Evolutionary conservation across 192 early-diverging fungal genomes (phyloP).

Genomic region (Umbelopsis isabellina): DNA sequence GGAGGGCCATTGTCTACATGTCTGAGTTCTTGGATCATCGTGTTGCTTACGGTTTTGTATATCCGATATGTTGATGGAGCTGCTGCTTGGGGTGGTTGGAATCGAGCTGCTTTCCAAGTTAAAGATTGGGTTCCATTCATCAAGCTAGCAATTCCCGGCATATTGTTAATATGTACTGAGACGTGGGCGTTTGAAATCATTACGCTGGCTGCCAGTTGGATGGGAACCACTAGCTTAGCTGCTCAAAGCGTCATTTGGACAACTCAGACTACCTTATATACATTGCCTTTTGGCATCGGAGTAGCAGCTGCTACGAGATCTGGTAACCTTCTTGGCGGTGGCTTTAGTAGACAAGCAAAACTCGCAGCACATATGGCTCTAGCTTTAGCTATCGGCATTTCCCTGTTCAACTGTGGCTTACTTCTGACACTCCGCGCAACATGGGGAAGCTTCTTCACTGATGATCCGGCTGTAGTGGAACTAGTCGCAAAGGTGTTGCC

Average conservation of each 20-base stretch:
- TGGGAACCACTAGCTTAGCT: conserved; percentile 59
- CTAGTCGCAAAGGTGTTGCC: conserved; percentile 77
- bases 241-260: conserved; percentile 63
- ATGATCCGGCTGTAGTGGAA: conserved; percentile 66
- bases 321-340: conserved; percentile 62
- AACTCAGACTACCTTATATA: conserved; percentile 53
- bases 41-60: conserved; percentile 57
- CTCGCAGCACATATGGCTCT: conserved; percentile 57
- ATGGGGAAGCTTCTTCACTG: conserved; percentile 74
- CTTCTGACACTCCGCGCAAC: conserved; percentile 52
- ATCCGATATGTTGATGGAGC: conserved; percentile 54
- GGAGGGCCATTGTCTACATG: conserved; percentile 74
- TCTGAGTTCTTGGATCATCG: conserved; percentile 66
- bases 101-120: conserved; percentile 43
- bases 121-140: conserved; percentile 54
- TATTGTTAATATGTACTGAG: conserved; percentile 76
- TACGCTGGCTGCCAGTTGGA: conserved; percentile 65
- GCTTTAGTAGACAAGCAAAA: conserved; percentile 50
- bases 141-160: conserved; percentile 72
- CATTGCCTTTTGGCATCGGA: conserved; percentile 56
- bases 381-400: conserved; percentile 47
- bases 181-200: conserved; percentile 70
- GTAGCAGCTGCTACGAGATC: conserved; percentile 58
- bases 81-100: conserved; percentile 74
- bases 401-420: conserved; percentile 49